Percentiles rank a stretch among this genome's conserved stretches.
Conservation (phyloP, 2,329 filamentous ascomycete species). For the Aspergillus melleus region DNA sequence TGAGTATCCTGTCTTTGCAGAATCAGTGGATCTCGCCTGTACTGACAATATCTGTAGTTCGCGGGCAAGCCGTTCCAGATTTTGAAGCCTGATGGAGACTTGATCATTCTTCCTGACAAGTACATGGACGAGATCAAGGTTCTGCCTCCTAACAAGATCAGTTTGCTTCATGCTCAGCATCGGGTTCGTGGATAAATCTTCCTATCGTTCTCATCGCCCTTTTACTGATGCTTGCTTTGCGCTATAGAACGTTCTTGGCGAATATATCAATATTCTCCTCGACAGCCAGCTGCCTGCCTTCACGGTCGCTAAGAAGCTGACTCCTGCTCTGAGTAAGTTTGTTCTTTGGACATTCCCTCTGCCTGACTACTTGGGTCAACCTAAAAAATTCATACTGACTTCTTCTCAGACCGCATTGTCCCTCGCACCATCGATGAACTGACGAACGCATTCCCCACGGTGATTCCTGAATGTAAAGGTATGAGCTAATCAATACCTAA, state of each 20-base stretch:
- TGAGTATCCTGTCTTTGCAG: neutral
- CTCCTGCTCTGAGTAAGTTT: conserved; percentile 23
- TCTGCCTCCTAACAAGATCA: conserved; percentile 20
- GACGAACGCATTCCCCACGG: conserved; percentile 22
- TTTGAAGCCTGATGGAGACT: conserved; percentile 29
- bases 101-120: conserved; percentile 28
- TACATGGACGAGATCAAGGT: conserved; percentile 28
- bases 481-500: neutral
- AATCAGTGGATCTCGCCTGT: neutral
- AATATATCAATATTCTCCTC: conserved; percentile 29
- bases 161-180: conserved; percentile 29
- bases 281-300: conserved; percentile 24
- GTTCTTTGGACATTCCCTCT: neutral
- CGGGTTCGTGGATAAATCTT: conserved; percentile 15
- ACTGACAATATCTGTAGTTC: conserved; percentile 22
- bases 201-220: neutral
- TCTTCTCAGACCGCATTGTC: conserved; percentile 21
- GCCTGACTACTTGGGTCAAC: neutral
- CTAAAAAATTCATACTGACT: neutral
- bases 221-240: neutral
- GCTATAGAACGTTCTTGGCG: conserved; percentile 27
- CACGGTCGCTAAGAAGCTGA: conserved; percentile 27
- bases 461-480: conserved; percentile 26
- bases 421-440: conserved; percentile 29
- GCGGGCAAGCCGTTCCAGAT: conserved; percentile 28